Percentiles rank a stretch among this genome's conserved stretches.
These are phyloP conservation scores for Stephania cephalantha DNA, from an alignment of 164 flowering plant genomes.

Conservation along the genomic window DNA sequence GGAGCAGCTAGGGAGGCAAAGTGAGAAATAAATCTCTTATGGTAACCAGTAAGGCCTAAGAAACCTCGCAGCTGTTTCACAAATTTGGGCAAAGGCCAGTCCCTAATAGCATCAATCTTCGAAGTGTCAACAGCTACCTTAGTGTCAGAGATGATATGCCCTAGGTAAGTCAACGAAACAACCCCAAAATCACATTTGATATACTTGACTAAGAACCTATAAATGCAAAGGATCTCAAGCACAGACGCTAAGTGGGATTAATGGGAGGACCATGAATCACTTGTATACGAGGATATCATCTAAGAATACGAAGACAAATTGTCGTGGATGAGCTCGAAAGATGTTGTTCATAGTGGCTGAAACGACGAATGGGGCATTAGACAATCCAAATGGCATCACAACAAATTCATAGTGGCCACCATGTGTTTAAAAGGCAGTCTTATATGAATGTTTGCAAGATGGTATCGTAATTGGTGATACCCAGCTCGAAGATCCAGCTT, in stretches of 20 bases:
- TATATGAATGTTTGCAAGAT: conserved; percentile 8
- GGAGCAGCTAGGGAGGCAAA: too few species aligned
- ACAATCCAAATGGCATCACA: conserved; percentile 21
- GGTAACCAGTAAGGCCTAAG: neutral
- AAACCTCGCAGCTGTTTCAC: neutral
- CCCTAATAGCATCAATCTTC: neutral
- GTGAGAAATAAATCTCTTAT: too few species aligned
- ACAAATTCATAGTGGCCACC: conserved; percentile 18
- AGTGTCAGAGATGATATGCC: neutral
- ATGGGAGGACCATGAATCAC: neutral
- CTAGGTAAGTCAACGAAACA: neutral
- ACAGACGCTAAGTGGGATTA: neutral
- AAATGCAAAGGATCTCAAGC: neutral
- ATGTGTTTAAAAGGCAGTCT: conserved; percentile 17
- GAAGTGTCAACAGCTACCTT: neutral
- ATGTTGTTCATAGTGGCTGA: conserved; percentile 6
- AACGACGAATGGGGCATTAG: conserved; percentile 16
- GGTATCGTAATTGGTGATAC: neutral
- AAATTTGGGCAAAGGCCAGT: neutral
- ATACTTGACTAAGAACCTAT: neutral
- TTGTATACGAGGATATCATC: conserved; percentile 6
- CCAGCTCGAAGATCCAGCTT: conserved; percentile 10
- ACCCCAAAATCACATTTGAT: neutral
- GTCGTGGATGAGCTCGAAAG: neutral
- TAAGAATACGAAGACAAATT: conserved; percentile 1